These are phyloP conservation scores for Diplodia scrobiculata DNA, from an alignment of 2,329 filamentous ascomycete genomes.

Conservation along the genomic window DNA sequence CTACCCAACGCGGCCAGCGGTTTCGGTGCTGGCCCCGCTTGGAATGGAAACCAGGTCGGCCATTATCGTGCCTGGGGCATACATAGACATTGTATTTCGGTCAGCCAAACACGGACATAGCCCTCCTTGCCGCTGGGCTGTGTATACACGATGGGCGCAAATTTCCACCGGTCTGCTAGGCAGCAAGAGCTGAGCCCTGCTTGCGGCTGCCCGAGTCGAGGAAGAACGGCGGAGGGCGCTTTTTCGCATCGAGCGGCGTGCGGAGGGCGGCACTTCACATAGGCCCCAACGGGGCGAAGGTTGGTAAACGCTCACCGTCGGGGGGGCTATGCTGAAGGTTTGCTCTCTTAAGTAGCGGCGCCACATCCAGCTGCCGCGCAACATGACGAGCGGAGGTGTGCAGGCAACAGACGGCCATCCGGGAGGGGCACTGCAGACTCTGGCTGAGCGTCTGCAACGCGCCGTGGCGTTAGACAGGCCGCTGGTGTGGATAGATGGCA, in stretches of 20 bases:
- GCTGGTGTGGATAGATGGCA: not conserved
- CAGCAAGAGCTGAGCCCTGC: conserved; percentile 9
- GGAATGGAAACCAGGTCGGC: not conserved
- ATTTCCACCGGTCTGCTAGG: conserved; percentile 11
- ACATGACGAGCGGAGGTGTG: not conserved
- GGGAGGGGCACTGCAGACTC: not conserved
- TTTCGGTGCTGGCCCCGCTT: not conserved
- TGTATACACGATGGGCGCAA: not conserved
- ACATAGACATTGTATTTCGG: not conserved
- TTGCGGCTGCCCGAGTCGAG: conserved; percentile 4
- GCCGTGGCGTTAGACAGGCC: not conserved
- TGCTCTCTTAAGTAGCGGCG: conserved; percentile 6
- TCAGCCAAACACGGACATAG: conserved; percentile 9
- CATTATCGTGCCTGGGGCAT: not conserved
- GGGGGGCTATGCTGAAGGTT: conserved; percentile 13
- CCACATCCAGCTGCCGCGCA: not conserved
- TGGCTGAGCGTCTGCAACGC: not conserved
- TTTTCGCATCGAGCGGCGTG: too few species aligned
- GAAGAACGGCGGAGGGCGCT: not conserved
- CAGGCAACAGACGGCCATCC: not conserved
- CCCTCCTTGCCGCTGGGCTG: not conserved
- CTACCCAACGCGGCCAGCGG: conserved; percentile 11
- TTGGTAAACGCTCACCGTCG: conserved; percentile 3
- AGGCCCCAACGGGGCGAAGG: not conserved
- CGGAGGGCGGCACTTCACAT: not conserved